Evolutionary conservation across 208 protist species (phyloP).

Genomic region (Spongospora subterranea): DNA sequence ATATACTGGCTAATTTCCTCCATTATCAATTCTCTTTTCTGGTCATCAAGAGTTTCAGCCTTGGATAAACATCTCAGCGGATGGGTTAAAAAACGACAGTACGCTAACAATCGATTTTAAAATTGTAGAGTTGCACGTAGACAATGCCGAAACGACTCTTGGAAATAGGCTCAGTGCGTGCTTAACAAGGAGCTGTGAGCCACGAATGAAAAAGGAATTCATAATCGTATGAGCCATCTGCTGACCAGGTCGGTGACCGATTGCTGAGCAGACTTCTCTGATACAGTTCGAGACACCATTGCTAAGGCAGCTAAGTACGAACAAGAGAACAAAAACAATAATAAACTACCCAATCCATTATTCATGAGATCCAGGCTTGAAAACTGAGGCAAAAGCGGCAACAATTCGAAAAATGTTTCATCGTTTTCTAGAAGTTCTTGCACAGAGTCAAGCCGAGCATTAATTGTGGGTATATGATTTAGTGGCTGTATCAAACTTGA

Average conservation of each 20-base stretch:
- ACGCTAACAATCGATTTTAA: background rate
- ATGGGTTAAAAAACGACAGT: background rate
- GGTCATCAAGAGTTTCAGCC: background rate
- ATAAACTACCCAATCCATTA: conserved; percentile 53
- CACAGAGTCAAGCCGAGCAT: conserved; percentile 44
- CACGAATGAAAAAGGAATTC: background rate
- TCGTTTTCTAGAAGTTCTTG: conserved; percentile 52
- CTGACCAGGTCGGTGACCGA: conserved; percentile 13
- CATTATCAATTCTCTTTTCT: background rate
- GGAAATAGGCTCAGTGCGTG: background rate
- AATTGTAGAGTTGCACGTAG: background rate
- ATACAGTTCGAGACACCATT: background rate
- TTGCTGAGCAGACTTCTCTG: background rate
- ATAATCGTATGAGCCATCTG: background rate
- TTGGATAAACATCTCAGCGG: background rate
- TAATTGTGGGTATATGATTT: conserved; percentile 46
- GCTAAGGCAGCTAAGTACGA: background rate
- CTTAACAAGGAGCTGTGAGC: background rate
- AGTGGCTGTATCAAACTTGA: conserved; percentile 47
- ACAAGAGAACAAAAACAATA: background rate
- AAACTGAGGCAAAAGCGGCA: background rate
- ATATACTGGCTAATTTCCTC: background rate
- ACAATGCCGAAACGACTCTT: background rate
- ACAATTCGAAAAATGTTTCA: conserved; percentile 5
- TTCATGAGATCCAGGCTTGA: conserved; percentile 12